Base-by-base conservation (phyloP, 352 stramenopile species). In the Thraustotheca clavata region DNA sequence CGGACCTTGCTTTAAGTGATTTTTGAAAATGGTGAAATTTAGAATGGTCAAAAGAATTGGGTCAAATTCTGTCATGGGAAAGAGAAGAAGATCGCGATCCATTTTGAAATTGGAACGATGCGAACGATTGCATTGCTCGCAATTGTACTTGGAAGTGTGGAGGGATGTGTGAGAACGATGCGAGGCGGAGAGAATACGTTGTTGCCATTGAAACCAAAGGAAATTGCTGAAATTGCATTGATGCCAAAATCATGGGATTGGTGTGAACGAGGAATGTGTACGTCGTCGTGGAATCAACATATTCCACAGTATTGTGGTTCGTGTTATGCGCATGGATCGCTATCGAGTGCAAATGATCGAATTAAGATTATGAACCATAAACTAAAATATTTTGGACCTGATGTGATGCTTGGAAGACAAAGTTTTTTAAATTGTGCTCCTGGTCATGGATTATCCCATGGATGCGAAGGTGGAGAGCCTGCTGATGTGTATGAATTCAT, bases 201-300 rank as follows among this genome's bases (percentile, higher is more conserved):
- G 7, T 73, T 72, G 18, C 50, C 70, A 11, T 59, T 82, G 60
- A 78, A 77, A 39, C 71, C 85, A 3, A 67, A 69, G 1, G 70
- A 83, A 49, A 33, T 59, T 12, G 8, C 74, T 14, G 77, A 85
- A 57, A 68, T 85, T 18, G 54, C 55, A 52, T 62, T 69, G 9
- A 69, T 87, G 18, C 82, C 82, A 0, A 66, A 69, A 52, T 76
- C 88, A 36, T 96, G 98, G 63, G 89, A 95, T 69, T 98, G 95
- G 94, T 90, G 83, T 60, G 83, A 92, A 60, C 73, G 70, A 11
- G 80, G 83, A 33, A 87, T 83, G 60, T 89, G 80, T 54, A 79
- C 87, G 41, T 77, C 80, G n/a, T 88, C 80, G 62, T 92, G 83
- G 81, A 89, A 89, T 68, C 80, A 92, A 65, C 83, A 92, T 57